Evolutionary conservation across 108 stramenopile genomes (phyloP), one percentile per base, ranked within the genome.

Genomic region (Nitzschia putrida): DNA sequence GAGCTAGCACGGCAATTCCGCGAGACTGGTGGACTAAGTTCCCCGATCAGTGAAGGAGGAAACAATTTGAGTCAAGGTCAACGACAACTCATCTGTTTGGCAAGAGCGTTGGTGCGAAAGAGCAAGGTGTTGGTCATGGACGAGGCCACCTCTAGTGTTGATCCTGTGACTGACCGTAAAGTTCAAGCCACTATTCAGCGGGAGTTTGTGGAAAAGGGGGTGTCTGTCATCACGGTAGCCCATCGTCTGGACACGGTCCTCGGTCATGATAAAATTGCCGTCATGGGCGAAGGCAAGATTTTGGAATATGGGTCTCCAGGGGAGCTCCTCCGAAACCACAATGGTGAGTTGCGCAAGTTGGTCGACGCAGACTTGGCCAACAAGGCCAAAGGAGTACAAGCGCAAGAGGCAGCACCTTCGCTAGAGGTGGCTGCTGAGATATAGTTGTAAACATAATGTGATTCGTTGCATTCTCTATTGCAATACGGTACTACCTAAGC

Each of bases 261-360:
- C 22, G 93, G 90, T 14, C 96, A 91, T 61, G 97, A 98, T 71
- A 83, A 82, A 37, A 94, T 99, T 39, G 81, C 95, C 57, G 98
- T 98, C 2, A 73, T 99, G 25, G 94, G 88, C 12, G 77, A 80
- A 61, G 98, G 98, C 0, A 29, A 72, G 16, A 64, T 97, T 5
- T 66, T 83, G 45, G 97, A 97, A 74, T 87, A 82, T 55, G 92
- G 86, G 6, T 44, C 72, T 26, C 91, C 91, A 20, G 64, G 64
- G 21, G 82, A 88, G 41, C 60, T 92, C 11, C 43, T 87, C 13
- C 77, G 77, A 52, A 71, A 54, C 20, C 57, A 42, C 21, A 68
- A 60, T 56, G 88, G 88, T 21, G 79, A 86, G 49, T 64, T 89
- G 1, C 49, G 81, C 42, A 59, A 58, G 18, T 49, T 89, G 38